Evolutionary conservation across 2,329 filamentous ascomycete genomes (phyloP), one percentile per base, ranked within the genome.

Genomic region (Paracoccidioides brasiliensis): DNA sequence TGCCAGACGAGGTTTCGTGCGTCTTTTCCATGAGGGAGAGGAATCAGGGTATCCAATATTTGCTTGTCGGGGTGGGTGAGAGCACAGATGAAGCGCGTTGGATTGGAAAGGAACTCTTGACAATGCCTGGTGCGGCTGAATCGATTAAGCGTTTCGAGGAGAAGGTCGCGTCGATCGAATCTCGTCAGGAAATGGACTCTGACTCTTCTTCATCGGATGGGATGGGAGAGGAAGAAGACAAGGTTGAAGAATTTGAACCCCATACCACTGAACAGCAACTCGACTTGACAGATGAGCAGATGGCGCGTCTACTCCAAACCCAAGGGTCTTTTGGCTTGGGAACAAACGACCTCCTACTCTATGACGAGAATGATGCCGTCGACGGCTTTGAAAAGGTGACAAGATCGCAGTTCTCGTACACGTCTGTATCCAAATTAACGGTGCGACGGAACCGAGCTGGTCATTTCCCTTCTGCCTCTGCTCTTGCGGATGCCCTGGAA

Each of bases 321-420:
- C 79, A 83, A 63, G 78, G 81, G 66, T 80, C 83, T 64, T 71
- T 86, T 3, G 84, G 84, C 7, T 70, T 86, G 45, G 78, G 75
- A 2, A 75, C 76, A 8, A 76, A 81, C 28, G 79, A 86, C 55
- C 63, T 84, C 3, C 55, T 85, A 12, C 70, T 85, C 3, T 78
- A 81, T 56, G 76, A 79, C 44, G 50, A 42, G n/a, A 50, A 44
- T 15, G 38, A 38, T 1, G 55, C 50, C 10, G 49, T 53, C n/a
- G 40, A 38, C 38, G n/a, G 33, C 33, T 38, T 50, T 33, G 15
- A 38, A 37, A 50, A n/a, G 4, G 22, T 37, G 32, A 37, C 33
- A 4, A 7, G 33, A 37, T 38, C 46, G 38, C 22, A 50, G 5
- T 50, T 50, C 15, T 12, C 53, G 15, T 49, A 49, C 22, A 32